Percentiles rank a stretch among this genome's conserved stretches.
phyloP scores from a whole-genome alignment of 2,329 filamentous ascomycete species.

The Ophiostoma ips region DNA sequence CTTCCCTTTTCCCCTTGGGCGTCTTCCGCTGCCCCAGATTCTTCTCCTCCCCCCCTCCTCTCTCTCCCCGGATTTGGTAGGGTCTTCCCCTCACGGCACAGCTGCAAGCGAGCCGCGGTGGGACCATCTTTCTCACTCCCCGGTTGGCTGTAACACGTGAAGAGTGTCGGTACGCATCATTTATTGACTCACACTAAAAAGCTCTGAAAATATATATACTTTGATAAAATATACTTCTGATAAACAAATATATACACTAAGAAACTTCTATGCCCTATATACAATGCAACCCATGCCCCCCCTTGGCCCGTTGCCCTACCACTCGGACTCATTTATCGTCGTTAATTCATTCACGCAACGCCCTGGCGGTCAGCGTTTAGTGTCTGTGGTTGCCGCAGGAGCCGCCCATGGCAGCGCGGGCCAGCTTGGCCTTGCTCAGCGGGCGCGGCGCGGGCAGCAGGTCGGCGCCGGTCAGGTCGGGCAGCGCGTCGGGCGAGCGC shows the following conservation, averaged over 20 bases:
- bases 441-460: constrained; percentile 3
- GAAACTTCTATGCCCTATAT: too few species aligned
- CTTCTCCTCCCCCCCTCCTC: neutral
- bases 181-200: too few species aligned
- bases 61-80: neutral
- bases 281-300: too few species aligned
- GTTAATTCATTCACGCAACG: neutral
- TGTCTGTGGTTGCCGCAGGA: constrained; percentile 1
- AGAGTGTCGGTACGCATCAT: too few species aligned
- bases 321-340: neutral
- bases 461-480: constrained; percentile 4
- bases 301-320: neutral
- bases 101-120: too few species aligned
- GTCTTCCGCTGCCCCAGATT: neutral
- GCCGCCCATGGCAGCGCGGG: constrained; percentile 4
- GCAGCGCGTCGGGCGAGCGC: neutral
- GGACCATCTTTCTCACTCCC: too few species aligned
- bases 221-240: too few species aligned
- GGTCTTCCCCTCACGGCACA: neutral
- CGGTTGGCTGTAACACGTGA: too few species aligned
- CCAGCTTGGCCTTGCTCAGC: constrained; percentile 5
- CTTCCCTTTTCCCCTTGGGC: neutral
- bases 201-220: too few species aligned
- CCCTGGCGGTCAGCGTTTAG: neutral
- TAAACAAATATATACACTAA: too few species aligned